Conservation (phyloP, 345 rosid species). For the Murraya paniculata region DNA sequence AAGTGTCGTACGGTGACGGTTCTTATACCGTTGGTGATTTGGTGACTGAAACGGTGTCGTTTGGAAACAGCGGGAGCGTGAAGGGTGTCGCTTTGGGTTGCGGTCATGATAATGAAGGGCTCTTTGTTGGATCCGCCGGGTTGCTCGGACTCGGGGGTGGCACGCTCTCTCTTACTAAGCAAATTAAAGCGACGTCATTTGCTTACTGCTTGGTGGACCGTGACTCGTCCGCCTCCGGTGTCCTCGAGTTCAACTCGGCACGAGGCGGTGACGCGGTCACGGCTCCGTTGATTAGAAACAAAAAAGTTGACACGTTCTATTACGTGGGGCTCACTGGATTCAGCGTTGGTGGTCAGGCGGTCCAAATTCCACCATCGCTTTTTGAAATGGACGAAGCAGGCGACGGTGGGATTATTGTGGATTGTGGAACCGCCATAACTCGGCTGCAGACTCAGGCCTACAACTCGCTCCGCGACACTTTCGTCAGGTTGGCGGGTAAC, state of each 20-base stretch:
- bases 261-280: slow-evolving; percentile 37
- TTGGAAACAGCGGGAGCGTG: slow-evolving; percentile 48
- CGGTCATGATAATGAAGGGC: slow-evolving; percentile 86
- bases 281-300: slow-evolving; percentile 59
- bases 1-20: slow-evolving; percentile 91
- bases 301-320: slow-evolving; percentile 75
- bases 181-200: slow-evolving; percentile 73
- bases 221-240: slow-evolving; percentile 60
- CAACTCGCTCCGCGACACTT: slow-evolving; percentile 72
- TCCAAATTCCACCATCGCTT: slow-evolving; percentile 51
- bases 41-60: slow-evolving; percentile 70
- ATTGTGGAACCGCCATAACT: slow-evolving; percentile 91
- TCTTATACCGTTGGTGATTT: slow-evolving; percentile 78
- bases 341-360: slow-evolving; percentile 75
- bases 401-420: slow-evolving; percentile 75
- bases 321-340: slow-evolving; percentile 78
- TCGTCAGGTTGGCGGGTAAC: slow-evolving; percentile 34
- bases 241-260: slow-evolving; percentile 80
- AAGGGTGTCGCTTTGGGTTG: slow-evolving; percentile 63
- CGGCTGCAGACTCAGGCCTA: slow-evolving; percentile 81
- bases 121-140: slow-evolving; percentile 82
- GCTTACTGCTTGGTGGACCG: slow-evolving; percentile 91
- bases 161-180: slow-evolving; percentile 62
- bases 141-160: slow-evolving; percentile 94
- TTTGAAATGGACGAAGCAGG: slow-evolving; percentile 72